phyloP scores from a whole-genome alignment of 2,329 filamentous ascomycete genomes.

The Chalaropsis ovoidea region DNA sequence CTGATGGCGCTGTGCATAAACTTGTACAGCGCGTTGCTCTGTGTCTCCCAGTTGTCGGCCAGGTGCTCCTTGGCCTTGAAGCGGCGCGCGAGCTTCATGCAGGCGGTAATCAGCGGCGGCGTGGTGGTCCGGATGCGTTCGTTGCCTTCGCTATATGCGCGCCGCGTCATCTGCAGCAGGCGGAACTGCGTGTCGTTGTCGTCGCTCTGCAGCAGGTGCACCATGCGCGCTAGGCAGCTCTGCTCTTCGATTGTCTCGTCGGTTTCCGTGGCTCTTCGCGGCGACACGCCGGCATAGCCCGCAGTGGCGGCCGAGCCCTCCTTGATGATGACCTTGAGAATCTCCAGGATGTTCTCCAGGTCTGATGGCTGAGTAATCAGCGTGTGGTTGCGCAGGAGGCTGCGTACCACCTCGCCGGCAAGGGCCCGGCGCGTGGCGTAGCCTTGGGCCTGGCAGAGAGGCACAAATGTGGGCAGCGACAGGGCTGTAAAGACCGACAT shows the following conservation, averaged over 20 bases:
- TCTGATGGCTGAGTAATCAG: conserved; percentile 67
- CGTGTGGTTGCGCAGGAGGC: conserved; percentile 71
- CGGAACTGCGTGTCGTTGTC: conserved; percentile 93
- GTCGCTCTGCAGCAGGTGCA: conserved; percentile 72
- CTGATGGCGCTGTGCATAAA: conserved; percentile 87
- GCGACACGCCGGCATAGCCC: conserved; percentile 72
- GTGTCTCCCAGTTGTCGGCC: conserved; percentile 53
- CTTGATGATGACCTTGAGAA: conserved; percentile 83
- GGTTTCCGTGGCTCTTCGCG: conserved; percentile 69
- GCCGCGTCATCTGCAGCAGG: conserved; percentile 76
- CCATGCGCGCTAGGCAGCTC: conserved; percentile 86
- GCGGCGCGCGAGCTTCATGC: conserved; percentile 76
- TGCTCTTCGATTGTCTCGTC: conserved; percentile 98
- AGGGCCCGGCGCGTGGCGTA: conserved; percentile 87
- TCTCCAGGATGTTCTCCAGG: conserved; percentile 77
- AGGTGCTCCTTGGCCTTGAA: conserved; percentile 87
- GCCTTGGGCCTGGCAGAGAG: conserved; percentile 79
- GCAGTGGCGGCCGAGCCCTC: conserved; percentile 78
- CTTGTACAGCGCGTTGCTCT: conserved; percentile 74
- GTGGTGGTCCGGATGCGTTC: conserved; percentile 95
- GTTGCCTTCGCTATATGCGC: conserved; percentile 81
- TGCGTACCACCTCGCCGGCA: conserved; percentile 76
- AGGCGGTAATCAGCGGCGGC: conserved; percentile 79
- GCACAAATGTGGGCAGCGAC: conserved; percentile 82
- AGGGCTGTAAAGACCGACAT: conserved; percentile 92